A percentile compares a stretch with the other conserved stretches of the same genome.
Evolutionary conservation across 2,329 filamentous ascomycete genomes (phyloP).

Genomic region (Microsporum audouinii): DNA sequence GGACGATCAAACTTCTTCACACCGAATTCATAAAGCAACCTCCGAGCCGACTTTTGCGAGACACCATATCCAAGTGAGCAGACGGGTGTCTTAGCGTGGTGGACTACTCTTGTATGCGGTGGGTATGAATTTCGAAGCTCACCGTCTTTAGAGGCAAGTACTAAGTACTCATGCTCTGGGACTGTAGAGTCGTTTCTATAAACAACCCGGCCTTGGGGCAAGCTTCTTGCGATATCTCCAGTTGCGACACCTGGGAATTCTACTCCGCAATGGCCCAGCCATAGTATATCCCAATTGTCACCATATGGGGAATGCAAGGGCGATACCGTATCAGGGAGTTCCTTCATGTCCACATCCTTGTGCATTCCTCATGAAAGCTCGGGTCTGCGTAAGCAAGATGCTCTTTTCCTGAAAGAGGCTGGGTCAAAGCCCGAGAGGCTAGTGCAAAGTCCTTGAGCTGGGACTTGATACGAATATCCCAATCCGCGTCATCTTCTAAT

Average conservation of each 20-base stretch:
- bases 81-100: conserved; percentile 30
- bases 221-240: background rate
- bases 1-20: conserved; percentile 31
- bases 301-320: conserved; percentile 36
- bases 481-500: conserved; percentile 48
- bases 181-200: conserved; percentile 1
- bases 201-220: conserved; percentile 3
- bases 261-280: conserved; percentile 28
- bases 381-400: background rate
- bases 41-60: conserved; percentile 35
- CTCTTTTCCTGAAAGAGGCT: background rate
- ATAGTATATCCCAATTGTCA: conserved; percentile 43
- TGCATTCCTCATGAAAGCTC: background rate
- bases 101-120: conserved; percentile 36
- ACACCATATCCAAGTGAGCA: conserved; percentile 39
- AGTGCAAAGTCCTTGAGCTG: conserved; percentile 31
- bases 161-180: background rate
- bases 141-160: background rate
- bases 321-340: conserved; percentile 9
- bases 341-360: background rate
- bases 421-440: background rate
- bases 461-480: conserved; percentile 42
- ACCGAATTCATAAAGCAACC: conserved; percentile 35
- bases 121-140: conserved; percentile 21
- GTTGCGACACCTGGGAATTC: conserved; percentile 9